Evolutionary conservation across 208 protist genomes (phyloP), one percentile per base, ranked within the genome.

Genomic region (Crithidia fasciculata): DNA sequence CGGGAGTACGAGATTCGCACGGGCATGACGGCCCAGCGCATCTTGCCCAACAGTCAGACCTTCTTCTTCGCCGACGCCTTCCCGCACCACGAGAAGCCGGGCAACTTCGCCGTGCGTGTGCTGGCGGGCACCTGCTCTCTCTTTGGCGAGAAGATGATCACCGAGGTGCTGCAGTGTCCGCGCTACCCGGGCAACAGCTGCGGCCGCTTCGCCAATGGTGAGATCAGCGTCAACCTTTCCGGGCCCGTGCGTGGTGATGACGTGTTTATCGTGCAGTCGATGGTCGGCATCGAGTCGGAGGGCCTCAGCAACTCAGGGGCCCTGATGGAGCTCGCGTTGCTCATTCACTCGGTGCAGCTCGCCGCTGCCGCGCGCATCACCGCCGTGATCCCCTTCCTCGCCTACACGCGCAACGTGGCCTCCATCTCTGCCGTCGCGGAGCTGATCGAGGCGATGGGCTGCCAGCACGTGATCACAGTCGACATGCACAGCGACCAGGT

Each of bases 221-320:
- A 98, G 66, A 79, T 98, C 36, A 79, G 69, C 37, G 86, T 97
- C n/a, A 74, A 91, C 2, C 88, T 98, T 40, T 67, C 82, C 8
- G 83, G 90, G 40, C 86, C 90, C n/a, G 90, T 99, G 28, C 94
- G 98, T 45, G 97, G 97, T 36, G 89, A 95, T 64, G 98, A 99
- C 85, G 89, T 99, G 8, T 99, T 97, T 74, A 87, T 99, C 53
- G 88, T 99, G 44, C 95, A 99, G 78, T 95, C 91, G 8, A 85
- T 93, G 61, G 87, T 89, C 4, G 75, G 94, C 53, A 76, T 88
- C 52, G 94, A 93, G 43, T 81, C 78, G 13, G 80, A 94, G 56
- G 92, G 82, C 52, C 88, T 98, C 43, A 97, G 97, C 67, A 93
- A 97, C 82, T 80, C 84, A 5, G 85, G 76, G 18, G 80, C 86